Conservation (phyloP, 148 eudicot species). For the Oxyria digyna region DNA sequence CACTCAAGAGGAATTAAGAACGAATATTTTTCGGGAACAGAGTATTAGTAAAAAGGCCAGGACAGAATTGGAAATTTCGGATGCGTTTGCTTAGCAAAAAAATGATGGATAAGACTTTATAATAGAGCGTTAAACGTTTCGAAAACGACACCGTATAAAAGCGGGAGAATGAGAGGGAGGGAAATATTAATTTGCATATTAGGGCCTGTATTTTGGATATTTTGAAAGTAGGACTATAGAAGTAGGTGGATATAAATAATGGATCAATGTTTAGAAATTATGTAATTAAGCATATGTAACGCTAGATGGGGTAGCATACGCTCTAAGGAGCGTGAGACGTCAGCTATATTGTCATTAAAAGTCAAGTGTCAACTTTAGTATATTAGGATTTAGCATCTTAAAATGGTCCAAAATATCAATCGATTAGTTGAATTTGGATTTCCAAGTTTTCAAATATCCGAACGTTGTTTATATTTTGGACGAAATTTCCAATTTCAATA, state of each 20-base stretch:
- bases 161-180: not conserved
- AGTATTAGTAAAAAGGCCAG: not conserved
- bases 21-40: not conserved
- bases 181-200: not conserved
- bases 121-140: not conserved
- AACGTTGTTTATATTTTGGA: not conserved
- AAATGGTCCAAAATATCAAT: not conserved
- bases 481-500: no score
- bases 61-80: not conserved
- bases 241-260: not conserved
- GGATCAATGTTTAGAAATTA: not conserved
- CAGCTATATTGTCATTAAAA: not conserved
- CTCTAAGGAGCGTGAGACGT: not conserved
- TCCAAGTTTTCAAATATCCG: not conserved
- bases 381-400: not conserved
- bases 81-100: not conserved
- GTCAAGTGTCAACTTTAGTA: not conserved
- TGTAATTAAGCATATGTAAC: not conserved
- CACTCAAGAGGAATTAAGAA: not conserved
- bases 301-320: not conserved
- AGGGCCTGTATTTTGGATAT: not conserved
- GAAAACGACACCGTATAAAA: not conserved
- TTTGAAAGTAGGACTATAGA: not conserved
- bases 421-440: not conserved
- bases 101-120: conserved; percentile 1